Evolutionary conservation across 23 red algal species (phyloP).

Genomic region (Gracilaria domingensis): DNA sequence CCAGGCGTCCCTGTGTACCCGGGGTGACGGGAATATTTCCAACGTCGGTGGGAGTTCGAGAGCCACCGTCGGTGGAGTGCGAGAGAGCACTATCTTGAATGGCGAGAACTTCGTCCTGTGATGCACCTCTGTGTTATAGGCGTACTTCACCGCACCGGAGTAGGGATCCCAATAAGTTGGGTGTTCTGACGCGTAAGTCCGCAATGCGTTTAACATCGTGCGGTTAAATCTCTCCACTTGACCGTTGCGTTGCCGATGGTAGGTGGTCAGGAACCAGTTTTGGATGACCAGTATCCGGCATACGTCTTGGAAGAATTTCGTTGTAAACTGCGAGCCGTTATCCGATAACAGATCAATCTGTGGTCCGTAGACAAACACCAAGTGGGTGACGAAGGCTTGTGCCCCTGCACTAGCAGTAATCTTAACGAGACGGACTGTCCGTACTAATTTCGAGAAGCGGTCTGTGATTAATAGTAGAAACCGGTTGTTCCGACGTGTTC

Average conservation of each 20-base stretch:
- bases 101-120: too few species aligned
- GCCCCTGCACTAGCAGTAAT: background rate
- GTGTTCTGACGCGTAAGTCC: background rate
- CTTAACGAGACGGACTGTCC: background rate
- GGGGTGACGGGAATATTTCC: too few species aligned
- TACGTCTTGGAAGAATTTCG: conserved; percentile 10
- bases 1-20: too few species aligned
- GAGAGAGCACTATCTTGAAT: too few species aligned
- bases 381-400: conserved; percentile 2
- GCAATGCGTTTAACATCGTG: background rate
- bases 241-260: background rate
- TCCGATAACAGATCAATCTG: conserved; percentile 3
- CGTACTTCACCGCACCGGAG: too few species aligned
- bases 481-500: background rate
- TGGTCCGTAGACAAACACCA: conserved; percentile 9
- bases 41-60: too few species aligned
- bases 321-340: background rate
- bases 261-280: background rate
- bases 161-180: background rate
- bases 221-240: background rate
- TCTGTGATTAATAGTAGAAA: background rate
- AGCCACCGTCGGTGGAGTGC: too few species aligned
- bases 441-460: background rate
- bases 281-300: background rate
- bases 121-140: too few species aligned